Evolutionary conservation across 139 green algal genomes (phyloP).

Genomic region (Chlamydomonas schloesseri): DNA sequence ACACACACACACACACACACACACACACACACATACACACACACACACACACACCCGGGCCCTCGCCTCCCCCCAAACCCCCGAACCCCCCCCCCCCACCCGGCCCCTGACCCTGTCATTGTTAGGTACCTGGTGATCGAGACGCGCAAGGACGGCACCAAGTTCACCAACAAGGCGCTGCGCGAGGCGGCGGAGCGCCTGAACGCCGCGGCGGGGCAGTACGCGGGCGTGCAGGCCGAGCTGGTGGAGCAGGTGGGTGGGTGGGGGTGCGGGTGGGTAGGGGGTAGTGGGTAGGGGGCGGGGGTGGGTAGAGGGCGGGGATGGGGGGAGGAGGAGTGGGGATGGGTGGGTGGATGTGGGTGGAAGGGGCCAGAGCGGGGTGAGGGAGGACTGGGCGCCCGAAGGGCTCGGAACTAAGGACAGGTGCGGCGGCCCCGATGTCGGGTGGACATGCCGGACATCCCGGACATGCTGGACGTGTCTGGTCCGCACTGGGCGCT

Average conservation of each 20-base stretch:
- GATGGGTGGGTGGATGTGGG: neutral
- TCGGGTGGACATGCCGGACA: no score
- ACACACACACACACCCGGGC: no score
- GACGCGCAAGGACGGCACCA: slow-evolving; percentile 95
- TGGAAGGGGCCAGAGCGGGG: no score
- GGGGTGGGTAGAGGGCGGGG: neutral
- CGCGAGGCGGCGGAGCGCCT: slow-evolving; percentile 76
- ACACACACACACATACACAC: no score
- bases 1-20: no score
- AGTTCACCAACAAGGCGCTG: slow-evolving; percentile 92
- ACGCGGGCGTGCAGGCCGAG: slow-evolving; percentile 82
- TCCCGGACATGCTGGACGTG: no score
- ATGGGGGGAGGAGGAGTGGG: neutral
- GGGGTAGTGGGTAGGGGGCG: neutral
- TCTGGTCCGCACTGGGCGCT: no score
- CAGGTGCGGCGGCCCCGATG: no score
- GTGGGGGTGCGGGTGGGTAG: neutral
- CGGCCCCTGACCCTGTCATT: no score
- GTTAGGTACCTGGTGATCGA: slow-evolving; percentile 89
- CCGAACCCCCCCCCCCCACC: neutral
- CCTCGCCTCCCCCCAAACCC: neutral
- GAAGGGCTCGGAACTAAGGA: no score
- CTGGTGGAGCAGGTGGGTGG: slow-evolving; percentile 82
- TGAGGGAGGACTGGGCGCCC: no score
- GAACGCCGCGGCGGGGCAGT: slow-evolving; percentile 70